These are phyloP conservation scores for Blastobotrys attinorum DNA, from an alignment of 805 yeast species.

Conservation along the genomic window DNA sequence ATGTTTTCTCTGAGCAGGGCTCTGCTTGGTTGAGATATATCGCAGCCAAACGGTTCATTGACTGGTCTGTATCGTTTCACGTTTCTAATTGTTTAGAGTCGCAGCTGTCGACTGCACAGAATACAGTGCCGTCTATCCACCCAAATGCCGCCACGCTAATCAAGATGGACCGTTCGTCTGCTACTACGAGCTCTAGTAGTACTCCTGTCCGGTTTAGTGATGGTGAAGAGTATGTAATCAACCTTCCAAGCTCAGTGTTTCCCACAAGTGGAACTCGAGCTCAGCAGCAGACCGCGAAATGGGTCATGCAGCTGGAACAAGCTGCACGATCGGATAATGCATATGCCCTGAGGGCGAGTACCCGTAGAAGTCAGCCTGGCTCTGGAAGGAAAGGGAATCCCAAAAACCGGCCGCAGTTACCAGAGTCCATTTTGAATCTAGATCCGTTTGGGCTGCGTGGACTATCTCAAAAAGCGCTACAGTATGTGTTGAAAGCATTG, in stretches of 20 bases:
- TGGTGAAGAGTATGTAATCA: constrained; percentile 1
- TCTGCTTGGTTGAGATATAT: constrained; percentile 21
- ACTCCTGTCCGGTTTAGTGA: background rate
- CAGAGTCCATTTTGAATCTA: constrained; percentile 15
- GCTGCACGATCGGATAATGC: constrained; percentile 16
- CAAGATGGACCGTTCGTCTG: background rate
- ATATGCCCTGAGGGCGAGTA: constrained; percentile 5
- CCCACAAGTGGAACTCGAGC: constrained; percentile 9
- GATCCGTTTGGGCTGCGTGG: constrained; percentile 18
- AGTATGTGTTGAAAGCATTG: constrained; percentile 8
- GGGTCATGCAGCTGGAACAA: constrained; percentile 22
- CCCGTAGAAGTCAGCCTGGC: background rate
- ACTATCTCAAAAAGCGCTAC: constrained; percentile 3
- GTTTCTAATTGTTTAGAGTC: background rate
- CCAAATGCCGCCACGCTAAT: background rate
- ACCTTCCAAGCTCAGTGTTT: constrained; percentile 5
- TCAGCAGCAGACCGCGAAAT: constrained; percentile 18
- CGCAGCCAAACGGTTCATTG: constrained; percentile 19
- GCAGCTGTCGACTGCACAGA: background rate
- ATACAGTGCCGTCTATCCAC: background rate
- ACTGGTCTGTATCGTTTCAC: constrained; percentile 13
- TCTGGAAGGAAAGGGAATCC: background rate
- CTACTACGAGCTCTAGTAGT: background rate
- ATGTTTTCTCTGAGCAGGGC: constrained; percentile 22
- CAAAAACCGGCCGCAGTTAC: constrained; percentile 2